phyloP scores from a whole-genome alignment of 306 rosid genomes.

The Astragalus membranaceus region DNA sequence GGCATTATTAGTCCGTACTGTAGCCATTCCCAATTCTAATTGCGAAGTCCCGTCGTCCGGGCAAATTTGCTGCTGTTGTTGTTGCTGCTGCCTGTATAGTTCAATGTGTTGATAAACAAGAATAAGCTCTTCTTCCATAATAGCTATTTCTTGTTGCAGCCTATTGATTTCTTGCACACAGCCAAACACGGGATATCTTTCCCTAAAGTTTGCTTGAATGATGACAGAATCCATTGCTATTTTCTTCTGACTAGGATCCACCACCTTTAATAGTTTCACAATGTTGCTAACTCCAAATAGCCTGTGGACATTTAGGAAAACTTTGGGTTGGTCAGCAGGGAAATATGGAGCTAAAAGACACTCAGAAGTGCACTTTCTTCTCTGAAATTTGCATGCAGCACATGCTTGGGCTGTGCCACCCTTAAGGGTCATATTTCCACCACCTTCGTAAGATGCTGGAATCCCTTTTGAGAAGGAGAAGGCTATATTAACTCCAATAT shows the following conservation, averaged over 20 bases:
- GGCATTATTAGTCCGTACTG: constrained; percentile 27
- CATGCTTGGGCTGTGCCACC: constrained; percentile 70
- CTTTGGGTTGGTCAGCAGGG: constrained; percentile 65
- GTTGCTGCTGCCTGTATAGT: constrained; percentile 40
- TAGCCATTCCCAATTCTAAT: constrained; percentile 57
- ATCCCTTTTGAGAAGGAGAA: background rate
- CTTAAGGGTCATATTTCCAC: constrained; percentile 53
- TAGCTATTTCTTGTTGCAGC: constrained; percentile 39
- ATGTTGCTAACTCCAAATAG: constrained; percentile 74
- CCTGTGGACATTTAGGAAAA: constrained; percentile 58
- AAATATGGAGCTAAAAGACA: constrained; percentile 65
- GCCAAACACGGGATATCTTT: constrained; percentile 55
- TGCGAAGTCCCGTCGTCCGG: constrained; percentile 42
- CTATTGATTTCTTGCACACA: constrained; percentile 50
- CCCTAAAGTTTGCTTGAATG: constrained; percentile 47
- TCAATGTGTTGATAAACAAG: constrained; percentile 49
- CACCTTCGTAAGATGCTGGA: constrained; percentile 10
- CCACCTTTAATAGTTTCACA: constrained; percentile 32
- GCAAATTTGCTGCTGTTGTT: background rate
- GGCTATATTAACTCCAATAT: background rate
- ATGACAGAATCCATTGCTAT: constrained; percentile 64
- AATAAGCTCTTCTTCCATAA: constrained; percentile 50
- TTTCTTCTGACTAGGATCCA: constrained; percentile 38
- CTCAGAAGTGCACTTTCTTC: constrained; percentile 60
- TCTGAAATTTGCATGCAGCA: constrained; percentile 66